Conservation (phyloP, 306 rosid species). For the Vigna radiata region DNA sequence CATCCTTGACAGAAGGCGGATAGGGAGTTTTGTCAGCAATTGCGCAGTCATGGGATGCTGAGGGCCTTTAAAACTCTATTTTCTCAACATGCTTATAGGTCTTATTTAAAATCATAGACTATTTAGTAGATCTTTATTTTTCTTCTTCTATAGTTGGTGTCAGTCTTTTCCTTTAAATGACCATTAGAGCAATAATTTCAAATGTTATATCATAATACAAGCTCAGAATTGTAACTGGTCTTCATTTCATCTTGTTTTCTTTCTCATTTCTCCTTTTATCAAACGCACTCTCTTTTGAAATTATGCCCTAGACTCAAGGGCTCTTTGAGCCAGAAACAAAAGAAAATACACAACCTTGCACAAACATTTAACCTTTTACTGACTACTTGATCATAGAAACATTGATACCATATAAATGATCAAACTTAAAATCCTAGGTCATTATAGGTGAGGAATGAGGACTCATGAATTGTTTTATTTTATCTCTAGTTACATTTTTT, state of each 20-base stretch:
- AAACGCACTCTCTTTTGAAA: neutral
- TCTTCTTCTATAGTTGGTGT: conserved; percentile 22
- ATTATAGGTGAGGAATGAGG: too few species aligned
- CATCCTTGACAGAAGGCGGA: conserved; percentile 51
- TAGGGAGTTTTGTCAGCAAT: conserved; percentile 70
- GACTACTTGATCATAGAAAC: neutral
- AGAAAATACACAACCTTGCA: neutral
- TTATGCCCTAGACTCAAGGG: neutral
- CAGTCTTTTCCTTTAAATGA: conserved; percentile 44
- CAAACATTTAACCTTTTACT: neutral
- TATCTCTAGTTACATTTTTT: neutral
- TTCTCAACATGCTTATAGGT: conserved; percentile 43
- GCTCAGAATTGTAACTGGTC: conserved; percentile 49
- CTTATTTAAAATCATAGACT: neutral
- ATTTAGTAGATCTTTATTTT: neutral
- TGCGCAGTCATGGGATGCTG: conserved; percentile 89
- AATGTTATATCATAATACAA: conserved; percentile 51
- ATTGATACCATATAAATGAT: neutral
- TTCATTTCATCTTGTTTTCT: conserved; percentile 29
- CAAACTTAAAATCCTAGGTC: neutral
- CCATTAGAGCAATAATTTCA: conserved; percentile 49
- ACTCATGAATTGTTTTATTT: neutral
- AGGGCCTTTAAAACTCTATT: conserved; percentile 48
- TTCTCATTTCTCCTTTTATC: neutral
- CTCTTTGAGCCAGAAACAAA: conserved; percentile 1